Evolutionary conservation across 805 yeast species (phyloP).

Genomic region (Candida railenensis): DNA sequence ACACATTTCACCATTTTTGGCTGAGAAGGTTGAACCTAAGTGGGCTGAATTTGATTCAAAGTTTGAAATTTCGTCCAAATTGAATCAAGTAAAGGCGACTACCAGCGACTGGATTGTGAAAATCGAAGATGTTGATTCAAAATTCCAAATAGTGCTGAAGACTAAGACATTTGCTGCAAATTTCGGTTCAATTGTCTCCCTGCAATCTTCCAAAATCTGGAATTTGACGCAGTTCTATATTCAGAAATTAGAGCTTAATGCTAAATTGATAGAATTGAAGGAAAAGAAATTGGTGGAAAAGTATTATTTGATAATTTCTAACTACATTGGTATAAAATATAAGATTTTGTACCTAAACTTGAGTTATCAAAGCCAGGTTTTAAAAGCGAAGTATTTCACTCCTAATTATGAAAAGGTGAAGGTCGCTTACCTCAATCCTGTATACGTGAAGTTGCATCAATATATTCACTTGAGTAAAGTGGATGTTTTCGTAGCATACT

Average conservation of each 20-base stretch:
- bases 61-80: background rate
- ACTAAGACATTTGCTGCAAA: background rate
- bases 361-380: background rate
- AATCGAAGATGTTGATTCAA: background rate
- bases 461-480: background rate
- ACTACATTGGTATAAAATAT: background rate
- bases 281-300: background rate
- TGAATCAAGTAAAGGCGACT: background rate
- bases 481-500: background rate
- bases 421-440: background rate
- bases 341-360: background rate
- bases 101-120: background rate
- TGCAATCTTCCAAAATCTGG: background rate
- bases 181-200: background rate
- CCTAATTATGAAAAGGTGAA: background rate
- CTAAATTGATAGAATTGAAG: background rate
- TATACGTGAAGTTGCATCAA: background rate
- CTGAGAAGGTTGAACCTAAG: background rate
- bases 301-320: background rate
- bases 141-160: background rate
- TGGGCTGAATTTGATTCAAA: constrained; percentile 1
- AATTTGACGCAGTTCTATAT: background rate
- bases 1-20: background rate
- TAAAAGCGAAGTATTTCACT: background rate
- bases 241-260: background rate